phyloP scores from a whole-genome alignment of 164 flowering plant species.

The Aristolochia fimbriata region DNA sequence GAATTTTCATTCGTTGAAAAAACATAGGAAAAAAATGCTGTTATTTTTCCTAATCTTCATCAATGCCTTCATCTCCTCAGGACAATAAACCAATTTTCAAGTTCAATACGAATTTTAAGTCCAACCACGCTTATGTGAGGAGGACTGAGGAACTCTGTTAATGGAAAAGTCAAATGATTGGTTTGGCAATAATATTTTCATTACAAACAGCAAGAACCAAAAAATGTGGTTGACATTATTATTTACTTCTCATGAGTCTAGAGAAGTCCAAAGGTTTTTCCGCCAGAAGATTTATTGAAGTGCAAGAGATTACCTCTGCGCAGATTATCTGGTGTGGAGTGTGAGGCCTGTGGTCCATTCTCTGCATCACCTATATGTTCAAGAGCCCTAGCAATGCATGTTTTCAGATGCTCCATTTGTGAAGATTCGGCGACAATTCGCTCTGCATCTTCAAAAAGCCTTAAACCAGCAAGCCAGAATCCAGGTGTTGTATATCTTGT shows the following conservation, averaged over 20 bases:
- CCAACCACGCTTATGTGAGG: too few species aligned
- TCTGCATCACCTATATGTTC: constrained; percentile 44
- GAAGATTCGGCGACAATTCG: constrained; percentile 31
- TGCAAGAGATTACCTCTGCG: constrained; percentile 26
- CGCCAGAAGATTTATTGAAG: neutral
- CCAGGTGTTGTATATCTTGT: constrained; percentile 69
- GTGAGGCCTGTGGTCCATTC: constrained; percentile 23
- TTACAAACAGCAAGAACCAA: neutral
- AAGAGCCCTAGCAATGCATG: constrained; percentile 50
- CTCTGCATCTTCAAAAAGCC: constrained; percentile 55
- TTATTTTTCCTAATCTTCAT: too few species aligned
- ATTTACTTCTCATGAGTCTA: too few species aligned
- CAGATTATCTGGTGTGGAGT: constrained; percentile 10
- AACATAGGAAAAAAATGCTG: too few species aligned
- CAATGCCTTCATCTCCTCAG: too few species aligned
- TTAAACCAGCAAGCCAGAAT: constrained; percentile 61
- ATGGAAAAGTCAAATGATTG: too few species aligned
- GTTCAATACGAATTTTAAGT: too few species aligned
- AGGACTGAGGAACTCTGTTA: neutral
- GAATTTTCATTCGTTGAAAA: too few species aligned
- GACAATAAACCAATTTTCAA: too few species aligned
- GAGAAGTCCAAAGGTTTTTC: too few species aligned
- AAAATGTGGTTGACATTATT: neutral
- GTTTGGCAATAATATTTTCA: neutral
- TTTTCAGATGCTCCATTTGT: constrained; percentile 50